These are phyloP conservation scores for Nicotiana otophora DNA, from an alignment of 257 asterid genomes.

Conservation along the genomic window DNA sequence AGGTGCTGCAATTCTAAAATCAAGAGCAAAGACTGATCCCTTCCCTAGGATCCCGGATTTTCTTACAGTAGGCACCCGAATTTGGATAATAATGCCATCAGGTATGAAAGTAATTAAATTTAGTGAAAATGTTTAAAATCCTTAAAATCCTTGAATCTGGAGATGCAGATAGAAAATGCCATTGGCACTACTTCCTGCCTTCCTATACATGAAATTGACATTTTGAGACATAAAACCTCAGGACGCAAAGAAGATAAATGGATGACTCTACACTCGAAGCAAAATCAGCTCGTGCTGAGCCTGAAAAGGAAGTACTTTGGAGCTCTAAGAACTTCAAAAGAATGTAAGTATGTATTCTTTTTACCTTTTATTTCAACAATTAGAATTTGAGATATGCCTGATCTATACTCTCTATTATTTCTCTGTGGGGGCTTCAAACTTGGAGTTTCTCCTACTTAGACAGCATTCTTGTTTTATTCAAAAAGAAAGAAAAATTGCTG, in stretches of 20 bases:
- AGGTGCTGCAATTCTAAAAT: conserved; percentile 53
- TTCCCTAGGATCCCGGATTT: conserved; percentile 30
- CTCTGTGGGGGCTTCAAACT: background rate
- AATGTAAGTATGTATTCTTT: conserved; percentile 25
- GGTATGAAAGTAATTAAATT: conserved; percentile 22
- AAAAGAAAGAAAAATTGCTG: background rate
- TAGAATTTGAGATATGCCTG: background rate
- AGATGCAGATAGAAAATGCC: background rate
- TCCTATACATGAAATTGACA: background rate
- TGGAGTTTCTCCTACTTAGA: background rate
- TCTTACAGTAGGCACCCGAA: conserved; percentile 38
- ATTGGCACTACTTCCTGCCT: background rate
- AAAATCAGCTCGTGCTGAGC: conserved; percentile 33
- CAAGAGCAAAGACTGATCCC: conserved; percentile 41
- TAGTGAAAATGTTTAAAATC: background rate
- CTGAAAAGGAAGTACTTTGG: conserved; percentile 49
- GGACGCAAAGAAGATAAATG: conserved; percentile 44
- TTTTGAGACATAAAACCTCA: conserved; percentile 14
- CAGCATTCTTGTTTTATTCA: background rate
- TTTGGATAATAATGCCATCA: conserved; percentile 50
- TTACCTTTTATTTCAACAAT: background rate
- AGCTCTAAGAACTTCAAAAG: conserved; percentile 43
- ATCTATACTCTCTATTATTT: background rate
- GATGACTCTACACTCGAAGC: conserved; percentile 38
- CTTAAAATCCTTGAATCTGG: no score